phyloP scores from a whole-genome alignment of 768 basidiomycete genomes.

The Trametes villosa region DNA sequence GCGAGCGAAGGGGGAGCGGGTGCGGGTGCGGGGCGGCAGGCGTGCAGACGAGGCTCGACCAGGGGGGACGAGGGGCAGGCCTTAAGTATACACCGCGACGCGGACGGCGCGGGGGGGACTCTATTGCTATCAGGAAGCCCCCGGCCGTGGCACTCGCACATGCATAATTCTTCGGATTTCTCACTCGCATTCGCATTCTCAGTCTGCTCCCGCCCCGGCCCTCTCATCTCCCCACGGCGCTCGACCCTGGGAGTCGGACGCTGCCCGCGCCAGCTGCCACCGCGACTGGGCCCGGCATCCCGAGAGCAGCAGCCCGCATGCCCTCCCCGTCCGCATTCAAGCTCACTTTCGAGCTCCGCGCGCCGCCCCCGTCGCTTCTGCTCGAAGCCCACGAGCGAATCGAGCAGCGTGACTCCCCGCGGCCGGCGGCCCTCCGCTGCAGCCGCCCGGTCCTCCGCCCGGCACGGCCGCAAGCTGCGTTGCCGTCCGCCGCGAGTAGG shows the following conservation, averaged over 20 bases:
- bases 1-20: slow-evolving; percentile 3
- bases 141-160: neutral
- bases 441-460: no score
- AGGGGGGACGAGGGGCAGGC: slow-evolving; percentile 1
- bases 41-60: neutral
- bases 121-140: neutral
- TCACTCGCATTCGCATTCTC: neutral
- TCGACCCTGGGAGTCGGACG: neutral
- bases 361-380: neutral
- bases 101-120: neutral
- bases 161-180: neutral
- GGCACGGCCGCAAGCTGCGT: neutral
- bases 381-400: neutral
- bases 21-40: neutral
- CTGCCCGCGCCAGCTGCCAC: no score
- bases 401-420: neutral
- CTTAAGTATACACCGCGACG: neutral
- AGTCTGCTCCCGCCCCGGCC: neutral
- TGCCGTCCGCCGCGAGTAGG: no score
- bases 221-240: neutral
- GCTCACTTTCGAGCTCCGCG: slow-evolving; percentile 10
- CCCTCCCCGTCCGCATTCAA: no score
- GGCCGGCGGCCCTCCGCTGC: neutral
- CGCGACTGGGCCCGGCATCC: no score
- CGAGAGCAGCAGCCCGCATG: no score